These are phyloP conservation scores for Myxozyma neglecta DNA, from an alignment of 805 yeast species.

Conservation along the genomic window DNA sequence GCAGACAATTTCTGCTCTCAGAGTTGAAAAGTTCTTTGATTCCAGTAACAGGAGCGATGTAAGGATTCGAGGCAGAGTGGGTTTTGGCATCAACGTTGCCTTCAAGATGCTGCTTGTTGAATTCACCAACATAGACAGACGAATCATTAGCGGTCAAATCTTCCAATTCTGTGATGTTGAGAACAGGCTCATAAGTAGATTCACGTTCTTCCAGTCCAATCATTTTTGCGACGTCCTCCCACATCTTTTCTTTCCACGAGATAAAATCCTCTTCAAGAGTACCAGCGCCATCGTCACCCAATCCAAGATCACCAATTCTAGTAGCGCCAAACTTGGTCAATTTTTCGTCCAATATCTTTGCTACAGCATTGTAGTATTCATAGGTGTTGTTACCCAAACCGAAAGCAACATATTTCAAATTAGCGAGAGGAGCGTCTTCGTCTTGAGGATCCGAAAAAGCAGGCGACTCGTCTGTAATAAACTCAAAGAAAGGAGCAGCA, in stretches of 20 bases:
- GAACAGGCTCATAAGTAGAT: constrained; percentile 70
- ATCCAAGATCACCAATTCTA: constrained; percentile 73
- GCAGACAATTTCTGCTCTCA: constrained; percentile 72
- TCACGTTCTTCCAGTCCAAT: constrained; percentile 78
- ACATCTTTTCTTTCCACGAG: constrained; percentile 82
- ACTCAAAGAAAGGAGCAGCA: constrained; percentile 75
- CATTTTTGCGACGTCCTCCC: constrained; percentile 62
- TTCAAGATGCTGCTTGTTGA: constrained; percentile 55
- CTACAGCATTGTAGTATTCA: constrained; percentile 85
- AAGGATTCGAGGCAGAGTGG: constrained; percentile 70
- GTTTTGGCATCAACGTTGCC: constrained; percentile 34
- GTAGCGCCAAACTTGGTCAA: constrained; percentile 67
- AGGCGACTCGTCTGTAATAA: constrained; percentile 56
- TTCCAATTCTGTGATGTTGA: constrained; percentile 38
- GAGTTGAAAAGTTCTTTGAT: constrained; percentile 71
- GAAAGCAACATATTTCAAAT: constrained; percentile 69
- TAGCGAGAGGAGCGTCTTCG: constrained; percentile 46
- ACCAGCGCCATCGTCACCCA: constrained; percentile 94
- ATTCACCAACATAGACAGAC: constrained; percentile 78
- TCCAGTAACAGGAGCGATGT: constrained; percentile 61
- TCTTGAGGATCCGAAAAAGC: constrained; percentile 46
- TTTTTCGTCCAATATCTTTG: constrained; percentile 53
- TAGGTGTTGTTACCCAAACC: constrained; percentile 95
- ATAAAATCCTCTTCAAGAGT: constrained; percentile 93
- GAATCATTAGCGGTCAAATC: constrained; percentile 42